Conservation (phyloP, 768 basidiomycete genomes). For the Calocybe cyanea region DNA sequence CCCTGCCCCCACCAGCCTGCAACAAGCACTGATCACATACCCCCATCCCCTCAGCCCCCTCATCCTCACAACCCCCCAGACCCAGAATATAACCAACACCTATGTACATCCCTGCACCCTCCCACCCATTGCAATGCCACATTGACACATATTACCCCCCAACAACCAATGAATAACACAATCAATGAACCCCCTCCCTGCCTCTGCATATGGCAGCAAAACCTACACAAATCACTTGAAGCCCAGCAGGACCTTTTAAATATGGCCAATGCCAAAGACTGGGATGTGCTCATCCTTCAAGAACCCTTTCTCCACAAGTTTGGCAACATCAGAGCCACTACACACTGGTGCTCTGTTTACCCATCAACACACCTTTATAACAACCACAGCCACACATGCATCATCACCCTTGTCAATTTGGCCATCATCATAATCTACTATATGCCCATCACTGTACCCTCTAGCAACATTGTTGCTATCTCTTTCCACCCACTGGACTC, state of each 20-base stretch:
- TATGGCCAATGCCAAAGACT: conserved; percentile 7
- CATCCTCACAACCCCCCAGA: neutral
- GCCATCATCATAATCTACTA: neutral
- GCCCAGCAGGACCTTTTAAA: conserved; percentile 17
- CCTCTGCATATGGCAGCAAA: conserved; percentile 23
- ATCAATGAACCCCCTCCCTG: neutral
- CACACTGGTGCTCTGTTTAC: conserved; percentile 7
- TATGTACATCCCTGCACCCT: no score
- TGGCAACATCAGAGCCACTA: conserved; percentile 10
- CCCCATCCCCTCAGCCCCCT: neutral
- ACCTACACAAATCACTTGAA: conserved; percentile 20
- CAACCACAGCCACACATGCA: neutral
- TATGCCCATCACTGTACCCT: neutral
- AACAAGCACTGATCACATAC: no score
- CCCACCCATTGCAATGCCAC: conserved; percentile 14
- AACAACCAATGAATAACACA: no score
- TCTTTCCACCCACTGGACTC: neutral
- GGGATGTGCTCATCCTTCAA: conserved; percentile 26
- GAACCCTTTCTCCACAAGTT: conserved; percentile 25
- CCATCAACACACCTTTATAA: neutral
- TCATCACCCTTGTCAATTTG: conserved; percentile 5
- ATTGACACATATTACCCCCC: no score
- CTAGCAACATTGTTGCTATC: neutral
- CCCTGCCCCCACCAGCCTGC: no score
- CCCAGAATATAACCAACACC: no score